Evolutionary conservation across 495 filamentous ascomycete species (phyloP).

Genomic region (Apiosordaria backusii): DNA sequence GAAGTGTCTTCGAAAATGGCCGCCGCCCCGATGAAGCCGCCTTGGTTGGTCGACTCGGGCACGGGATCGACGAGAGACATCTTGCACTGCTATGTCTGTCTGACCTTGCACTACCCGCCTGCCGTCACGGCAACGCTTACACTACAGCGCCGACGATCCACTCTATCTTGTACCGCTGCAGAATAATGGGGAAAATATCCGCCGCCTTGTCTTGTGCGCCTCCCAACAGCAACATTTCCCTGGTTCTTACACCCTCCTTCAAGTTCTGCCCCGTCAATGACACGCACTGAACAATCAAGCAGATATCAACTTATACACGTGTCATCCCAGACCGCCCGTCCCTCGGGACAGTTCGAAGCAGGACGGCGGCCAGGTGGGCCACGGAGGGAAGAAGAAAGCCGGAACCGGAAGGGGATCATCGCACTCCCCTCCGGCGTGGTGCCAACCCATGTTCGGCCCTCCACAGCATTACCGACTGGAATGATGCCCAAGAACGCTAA

Average conservation of each 20-base stretch:
- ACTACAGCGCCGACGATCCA: not conserved
- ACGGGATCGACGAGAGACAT: not conserved
- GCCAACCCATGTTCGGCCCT: not conserved
- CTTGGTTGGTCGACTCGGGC: not conserved
- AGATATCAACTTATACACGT: not conserved
- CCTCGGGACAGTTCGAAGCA: not conserved
- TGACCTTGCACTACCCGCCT: not conserved
- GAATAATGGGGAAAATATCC: too few relatives aligned
- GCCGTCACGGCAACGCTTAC: not conserved
- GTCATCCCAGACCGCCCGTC: not conserved
- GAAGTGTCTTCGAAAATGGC: not conserved
- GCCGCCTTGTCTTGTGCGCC: not conserved
- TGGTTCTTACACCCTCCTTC: not conserved
- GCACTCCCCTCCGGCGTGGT: not conserved
- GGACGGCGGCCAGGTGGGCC: not conserved
- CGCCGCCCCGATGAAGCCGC: not conserved
- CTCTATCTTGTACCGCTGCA: not conserved
- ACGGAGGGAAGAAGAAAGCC: not conserved
- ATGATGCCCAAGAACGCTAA: not conserved
- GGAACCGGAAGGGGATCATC: not conserved
- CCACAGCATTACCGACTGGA: not conserved
- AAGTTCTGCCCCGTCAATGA: not conserved
- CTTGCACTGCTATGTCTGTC: not conserved
- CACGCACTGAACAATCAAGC: not conserved
- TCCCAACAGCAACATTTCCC: not conserved